phyloP scores from a whole-genome alignment of 345 rosid genomes.

The Isatis tinctoria region DNA sequence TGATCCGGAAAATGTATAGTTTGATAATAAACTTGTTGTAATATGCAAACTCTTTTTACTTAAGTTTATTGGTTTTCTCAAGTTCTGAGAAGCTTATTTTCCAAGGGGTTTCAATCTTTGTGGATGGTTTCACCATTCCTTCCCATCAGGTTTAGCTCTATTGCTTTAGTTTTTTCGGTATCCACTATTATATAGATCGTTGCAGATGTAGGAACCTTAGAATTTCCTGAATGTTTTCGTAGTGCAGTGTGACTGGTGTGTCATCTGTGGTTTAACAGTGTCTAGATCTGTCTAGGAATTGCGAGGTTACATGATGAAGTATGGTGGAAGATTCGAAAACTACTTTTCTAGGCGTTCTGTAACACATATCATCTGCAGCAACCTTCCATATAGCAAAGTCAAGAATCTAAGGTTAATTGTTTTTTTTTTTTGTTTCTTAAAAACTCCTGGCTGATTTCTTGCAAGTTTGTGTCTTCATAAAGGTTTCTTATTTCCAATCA shows the following conservation, averaged over 20 bases:
- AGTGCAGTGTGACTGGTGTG: not conserved
- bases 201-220: not conserved
- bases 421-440: not conserved
- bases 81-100: constrained; percentile 53
- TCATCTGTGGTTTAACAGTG: not conserved
- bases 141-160: constrained; percentile 64
- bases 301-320: constrained; percentile 63
- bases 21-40: too few species aligned
- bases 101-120: constrained; percentile 85
- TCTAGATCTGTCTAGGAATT: constrained; percentile 49
- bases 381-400: constrained; percentile 79
- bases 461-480: not conserved
- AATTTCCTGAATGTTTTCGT: not conserved
- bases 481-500: constrained; percentile 32
- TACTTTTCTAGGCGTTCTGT: constrained; percentile 81
- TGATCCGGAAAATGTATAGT: too few species aligned
- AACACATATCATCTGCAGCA: constrained; percentile 89
- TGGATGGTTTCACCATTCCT: constrained; percentile 90
- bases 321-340: constrained; percentile 80
- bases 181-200: too few species aligned
- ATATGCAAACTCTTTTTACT: too few species aligned
- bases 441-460: not conserved
- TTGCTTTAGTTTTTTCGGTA: not conserved
- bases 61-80: too few species aligned
- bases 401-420: constrained; percentile 70